These are phyloP conservation scores for Pisolithus tinctorius DNA, from an alignment of 768 basidiomycete genomes.

Conservation along the genomic window DNA sequence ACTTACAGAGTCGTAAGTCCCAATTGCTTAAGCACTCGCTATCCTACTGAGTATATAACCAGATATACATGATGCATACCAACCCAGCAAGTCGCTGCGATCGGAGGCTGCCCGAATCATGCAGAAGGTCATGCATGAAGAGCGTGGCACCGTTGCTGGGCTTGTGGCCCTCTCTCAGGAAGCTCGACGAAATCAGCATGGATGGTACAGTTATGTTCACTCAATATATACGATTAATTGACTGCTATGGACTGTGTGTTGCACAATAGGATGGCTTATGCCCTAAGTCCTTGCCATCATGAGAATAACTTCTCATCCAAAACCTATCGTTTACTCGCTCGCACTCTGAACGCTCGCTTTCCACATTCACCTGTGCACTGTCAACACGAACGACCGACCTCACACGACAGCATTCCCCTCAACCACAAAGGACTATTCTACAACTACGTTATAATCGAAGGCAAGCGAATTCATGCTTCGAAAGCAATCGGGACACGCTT, in stretches of 20 bases:
- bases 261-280: conserved; percentile 1
- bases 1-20: conserved; percentile 13
- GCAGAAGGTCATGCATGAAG: conserved; percentile 15
- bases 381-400: neutral
- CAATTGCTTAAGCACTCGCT: neutral
- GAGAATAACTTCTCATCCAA: neutral
- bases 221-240: neutral
- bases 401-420: neutral
- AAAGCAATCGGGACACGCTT: neutral
- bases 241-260: neutral
- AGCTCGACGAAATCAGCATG: conserved; percentile 15
- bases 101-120: conserved; percentile 1
- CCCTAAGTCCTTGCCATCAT: neutral
- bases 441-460: neutral
- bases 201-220: no score
- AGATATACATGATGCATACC: neutral
- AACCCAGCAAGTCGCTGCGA: neutral
- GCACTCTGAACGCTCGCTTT: neutral
- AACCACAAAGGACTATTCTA: neutral
- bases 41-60: neutral
- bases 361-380: neutral
- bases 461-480: neutral
- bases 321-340: neutral
- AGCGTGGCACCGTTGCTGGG: conserved; percentile 17
- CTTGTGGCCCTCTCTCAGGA: conserved; percentile 12